Conservation (phyloP, 192 early-diverging fungal species). For the Piromyces sp. region DNA sequence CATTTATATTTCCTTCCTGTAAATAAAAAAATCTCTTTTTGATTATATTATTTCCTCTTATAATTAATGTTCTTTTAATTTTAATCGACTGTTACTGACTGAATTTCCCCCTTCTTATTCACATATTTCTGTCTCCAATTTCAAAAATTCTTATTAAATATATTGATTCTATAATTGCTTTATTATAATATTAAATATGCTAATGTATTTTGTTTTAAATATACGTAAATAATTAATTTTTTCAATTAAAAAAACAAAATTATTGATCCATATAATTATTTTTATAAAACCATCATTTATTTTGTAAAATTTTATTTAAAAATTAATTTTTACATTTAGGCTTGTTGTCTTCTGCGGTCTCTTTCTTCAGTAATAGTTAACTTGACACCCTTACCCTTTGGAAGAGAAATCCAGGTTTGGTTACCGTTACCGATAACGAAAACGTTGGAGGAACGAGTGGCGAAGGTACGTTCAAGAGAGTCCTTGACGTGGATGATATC, state of each 20-base stretch:
- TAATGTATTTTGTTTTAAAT: too few relatives aligned
- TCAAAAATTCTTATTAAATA: too few relatives aligned
- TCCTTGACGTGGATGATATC: constrained; percentile 99
- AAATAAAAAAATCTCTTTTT: too few relatives aligned
- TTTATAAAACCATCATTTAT: background rate
- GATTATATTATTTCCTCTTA: too few relatives aligned
- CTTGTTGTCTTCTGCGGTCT: constrained; percentile 33
- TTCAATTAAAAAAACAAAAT: background rate
- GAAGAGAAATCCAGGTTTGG: constrained; percentile 90
- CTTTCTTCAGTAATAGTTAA: constrained; percentile 94
- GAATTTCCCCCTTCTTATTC: too few relatives aligned
- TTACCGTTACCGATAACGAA: constrained; percentile 71
- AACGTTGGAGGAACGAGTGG: constrained; percentile 94
- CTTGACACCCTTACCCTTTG: constrained; percentile 95
- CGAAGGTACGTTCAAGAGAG: constrained; percentile 80
- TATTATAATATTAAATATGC: too few relatives aligned
- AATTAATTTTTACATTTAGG: background rate
- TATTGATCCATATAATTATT: background rate
- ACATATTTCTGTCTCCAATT: too few relatives aligned
- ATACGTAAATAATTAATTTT: too few relatives aligned
- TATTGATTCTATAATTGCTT: too few relatives aligned
- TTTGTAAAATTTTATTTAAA: background rate
- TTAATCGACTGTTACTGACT: too few relatives aligned
- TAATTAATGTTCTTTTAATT: too few relatives aligned
- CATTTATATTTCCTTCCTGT: too few relatives aligned